These are phyloP conservation scores for Crithidia expoeki DNA, from an alignment of 208 protist species.

Conservation along the genomic window DNA sequence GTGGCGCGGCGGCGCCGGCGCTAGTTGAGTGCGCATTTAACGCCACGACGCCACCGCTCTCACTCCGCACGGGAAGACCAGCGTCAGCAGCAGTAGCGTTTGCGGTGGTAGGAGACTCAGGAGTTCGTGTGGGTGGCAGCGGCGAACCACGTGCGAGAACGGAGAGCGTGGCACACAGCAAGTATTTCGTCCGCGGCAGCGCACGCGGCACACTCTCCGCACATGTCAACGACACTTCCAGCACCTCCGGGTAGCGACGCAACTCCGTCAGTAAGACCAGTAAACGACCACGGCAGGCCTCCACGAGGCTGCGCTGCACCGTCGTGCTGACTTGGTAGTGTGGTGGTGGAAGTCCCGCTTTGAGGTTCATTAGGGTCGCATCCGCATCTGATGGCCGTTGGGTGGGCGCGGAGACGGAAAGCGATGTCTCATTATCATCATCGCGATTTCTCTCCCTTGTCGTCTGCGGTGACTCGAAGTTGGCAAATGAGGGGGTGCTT, in stretches of 20 bases:
- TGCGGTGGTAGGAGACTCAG: no score
- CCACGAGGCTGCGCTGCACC: constrained; percentile 49
- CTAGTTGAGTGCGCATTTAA: not conserved
- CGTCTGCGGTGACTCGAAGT: not conserved
- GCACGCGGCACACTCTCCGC: constrained; percentile 10
- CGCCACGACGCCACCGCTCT: no score
- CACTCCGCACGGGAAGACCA: no score
- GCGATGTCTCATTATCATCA: not conserved
- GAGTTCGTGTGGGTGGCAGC: no score
- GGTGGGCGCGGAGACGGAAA: not conserved
- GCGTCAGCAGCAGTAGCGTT: no score
- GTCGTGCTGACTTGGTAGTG: constrained; percentile 25
- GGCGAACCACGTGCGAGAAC: constrained; percentile 54
- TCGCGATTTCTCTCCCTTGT: no score
- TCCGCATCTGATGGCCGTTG: not conserved
- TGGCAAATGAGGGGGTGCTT: not conserved
- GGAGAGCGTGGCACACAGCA: constrained; percentile 62
- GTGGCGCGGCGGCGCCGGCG: not conserved
- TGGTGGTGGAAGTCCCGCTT: constrained; percentile 11
- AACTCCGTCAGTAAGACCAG: constrained; percentile 48
- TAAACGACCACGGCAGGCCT: constrained; percentile 60
- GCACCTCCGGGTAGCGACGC: constrained; percentile 51
- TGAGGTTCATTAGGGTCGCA: not conserved
- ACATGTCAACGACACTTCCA: constrained; percentile 34
- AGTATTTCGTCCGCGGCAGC: constrained; percentile 53